Evolutionary conservation across 768 basidiomycete genomes (phyloP).

Genomic region (Leucogyrophana mollusca): DNA sequence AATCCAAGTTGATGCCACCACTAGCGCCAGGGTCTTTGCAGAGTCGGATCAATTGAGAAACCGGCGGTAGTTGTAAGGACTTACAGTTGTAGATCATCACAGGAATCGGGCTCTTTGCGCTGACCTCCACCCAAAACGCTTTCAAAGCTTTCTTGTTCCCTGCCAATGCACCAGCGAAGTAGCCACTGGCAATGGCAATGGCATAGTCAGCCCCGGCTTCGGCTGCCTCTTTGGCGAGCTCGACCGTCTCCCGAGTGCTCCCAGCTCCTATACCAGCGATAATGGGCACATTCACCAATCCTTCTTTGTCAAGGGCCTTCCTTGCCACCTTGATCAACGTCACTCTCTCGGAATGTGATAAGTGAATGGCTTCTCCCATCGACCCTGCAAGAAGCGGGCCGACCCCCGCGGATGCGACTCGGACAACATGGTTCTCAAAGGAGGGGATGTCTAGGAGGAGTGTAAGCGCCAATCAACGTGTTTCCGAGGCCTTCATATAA

Average conservation of each 20-base stretch:
- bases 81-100: conserved; percentile 87
- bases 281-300: conserved; percentile 57
- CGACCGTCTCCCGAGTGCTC: conserved; percentile 81
- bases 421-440: conserved; percentile 66
- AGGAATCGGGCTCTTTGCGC: conserved; percentile 80
- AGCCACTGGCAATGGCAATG: conserved; percentile 85
- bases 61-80: conserved; percentile 18
- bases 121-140: conserved; percentile 74
- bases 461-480: conserved; percentile 29
- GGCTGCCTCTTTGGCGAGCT: conserved; percentile 74
- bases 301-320: conserved; percentile 66
- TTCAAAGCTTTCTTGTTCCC: conserved; percentile 67
- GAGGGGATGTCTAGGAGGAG: conserved; percentile 51
- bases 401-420: conserved; percentile 65
- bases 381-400: conserved; percentile 74
- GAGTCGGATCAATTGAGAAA: conserved; percentile 11
- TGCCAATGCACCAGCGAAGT: conserved; percentile 77
- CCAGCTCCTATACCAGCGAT: conserved; percentile 83
- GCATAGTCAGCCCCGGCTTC: conserved; percentile 82
- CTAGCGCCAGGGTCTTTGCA: conserved; percentile 71
- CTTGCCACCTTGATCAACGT: conserved; percentile 66
- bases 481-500: conserved; percentile 21
- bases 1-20: conserved; percentile 90
- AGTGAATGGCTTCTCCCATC: conserved; percentile 84
- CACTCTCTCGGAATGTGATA: conserved; percentile 65